phyloP scores from a whole-genome alignment of 495 filamentous ascomycete genomes.

The Aspergillus conjunctus region DNA sequence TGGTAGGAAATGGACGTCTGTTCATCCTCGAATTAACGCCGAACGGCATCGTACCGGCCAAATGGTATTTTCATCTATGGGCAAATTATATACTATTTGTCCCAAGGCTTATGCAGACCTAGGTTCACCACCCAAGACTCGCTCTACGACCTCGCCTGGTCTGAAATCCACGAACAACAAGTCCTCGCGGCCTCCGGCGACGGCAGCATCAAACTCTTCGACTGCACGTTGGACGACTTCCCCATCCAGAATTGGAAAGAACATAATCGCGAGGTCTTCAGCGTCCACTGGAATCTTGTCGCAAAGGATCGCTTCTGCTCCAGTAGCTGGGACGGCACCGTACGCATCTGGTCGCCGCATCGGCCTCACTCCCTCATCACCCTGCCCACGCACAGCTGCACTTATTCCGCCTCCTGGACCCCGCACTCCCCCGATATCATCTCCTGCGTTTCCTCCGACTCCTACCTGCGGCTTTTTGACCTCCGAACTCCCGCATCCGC shows the following conservation, averaged over 20 bases:
- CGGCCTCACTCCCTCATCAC: slow-evolving; percentile 72
- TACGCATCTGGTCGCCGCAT: slow-evolving; percentile 88
- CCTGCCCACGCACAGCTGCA: slow-evolving; percentile 86
- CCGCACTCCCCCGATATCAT: slow-evolving; percentile 79
- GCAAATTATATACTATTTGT: no score
- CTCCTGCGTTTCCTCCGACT: slow-evolving; percentile 81
- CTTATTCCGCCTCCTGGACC: slow-evolving; percentile 80
- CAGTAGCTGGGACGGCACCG: slow-evolving; percentile 89
- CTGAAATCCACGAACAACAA: slow-evolving; percentile 93
- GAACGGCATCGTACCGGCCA: slow-evolving; percentile 78
- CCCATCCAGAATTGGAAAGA: slow-evolving; percentile 88
- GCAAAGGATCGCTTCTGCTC: slow-evolving; percentile 89
- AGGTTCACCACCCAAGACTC: slow-evolving; percentile 97
- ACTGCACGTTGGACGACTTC: slow-evolving; percentile 73
- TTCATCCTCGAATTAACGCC: slow-evolving; percentile 79
- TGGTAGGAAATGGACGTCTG: slow-evolving; percentile 92
- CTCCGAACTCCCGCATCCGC: slow-evolving; percentile 78
- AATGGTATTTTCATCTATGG: slow-evolving; percentile 51
- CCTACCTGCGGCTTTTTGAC: slow-evolving; percentile 85
- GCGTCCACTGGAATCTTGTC: slow-evolving; percentile 86
- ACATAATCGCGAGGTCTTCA: slow-evolving; percentile 88
- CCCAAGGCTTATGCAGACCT: slow-evolving; percentile 9
- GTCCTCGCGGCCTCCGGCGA: slow-evolving; percentile 84
- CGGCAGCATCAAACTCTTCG: slow-evolving; percentile 92
- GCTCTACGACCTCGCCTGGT: slow-evolving; percentile 92